A percentile compares a stretch with the other conserved stretches of the same genome.
Evolutionary conservation across 768 basidiomycete genomes (phyloP).

Genomic region (Aureoboletus auriporus): DNA sequence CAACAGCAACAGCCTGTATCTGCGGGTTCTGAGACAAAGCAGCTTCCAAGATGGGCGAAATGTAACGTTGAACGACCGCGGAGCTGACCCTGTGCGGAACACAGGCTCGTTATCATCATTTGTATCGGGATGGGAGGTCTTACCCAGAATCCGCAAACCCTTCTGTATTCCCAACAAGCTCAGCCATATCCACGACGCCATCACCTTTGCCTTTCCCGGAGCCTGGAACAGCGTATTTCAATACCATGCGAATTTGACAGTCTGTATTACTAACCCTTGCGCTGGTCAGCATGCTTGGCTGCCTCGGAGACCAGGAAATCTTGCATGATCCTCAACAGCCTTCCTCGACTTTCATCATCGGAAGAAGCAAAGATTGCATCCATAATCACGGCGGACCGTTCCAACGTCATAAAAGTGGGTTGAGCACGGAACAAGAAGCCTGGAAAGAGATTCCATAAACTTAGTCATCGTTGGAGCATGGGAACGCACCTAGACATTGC

Average conservation of each 20-base stretch:
- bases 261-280: conserved; percentile 48
- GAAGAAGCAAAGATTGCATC: conserved; percentile 78
- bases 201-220: conserved; percentile 22
- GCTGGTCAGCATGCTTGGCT: conserved; percentile 66
- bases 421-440: conserved; percentile 92
- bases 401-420: conserved; percentile 84
- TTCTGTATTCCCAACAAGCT: conserved; percentile 91
- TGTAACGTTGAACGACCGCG: conserved; percentile 90
- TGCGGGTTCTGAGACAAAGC: conserved; percentile 66
- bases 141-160: conserved; percentile 98
- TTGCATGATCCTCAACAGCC: conserved; percentile 83
- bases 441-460: conserved; percentile 25
- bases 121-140: conserved; percentile 16
- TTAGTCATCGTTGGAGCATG: neutral
- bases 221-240: conserved; percentile 4
- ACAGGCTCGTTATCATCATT: neutral
- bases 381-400: conserved; percentile 79
- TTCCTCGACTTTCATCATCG: conserved; percentile 68
- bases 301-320: conserved; percentile 87
- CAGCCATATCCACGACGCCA: conserved; percentile 78
- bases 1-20: conserved; percentile 81
- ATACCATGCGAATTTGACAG: neutral
- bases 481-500: conserved; percentile 74
- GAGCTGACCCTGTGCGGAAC: conserved; percentile 73
- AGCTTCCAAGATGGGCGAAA: conserved; percentile 75